Evolutionary conservation across 805 yeast species (phyloP), one percentile per base, ranked within the genome.

Genomic region (Wickerhamiella sergipiensis): DNA sequence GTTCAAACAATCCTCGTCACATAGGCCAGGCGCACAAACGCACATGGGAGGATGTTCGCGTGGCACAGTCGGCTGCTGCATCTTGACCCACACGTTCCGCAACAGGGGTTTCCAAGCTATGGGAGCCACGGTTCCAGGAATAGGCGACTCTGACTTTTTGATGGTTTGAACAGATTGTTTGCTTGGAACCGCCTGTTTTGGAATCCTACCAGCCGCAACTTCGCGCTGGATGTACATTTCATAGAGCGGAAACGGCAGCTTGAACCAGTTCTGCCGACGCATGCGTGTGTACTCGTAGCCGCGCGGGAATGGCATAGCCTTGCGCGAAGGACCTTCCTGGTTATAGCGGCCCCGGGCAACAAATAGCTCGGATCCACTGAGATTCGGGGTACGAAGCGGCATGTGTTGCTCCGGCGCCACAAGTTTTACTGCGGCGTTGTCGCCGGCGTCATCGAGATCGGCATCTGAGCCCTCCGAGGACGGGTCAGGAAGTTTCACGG

Each of bases 1-100:
- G 53, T 71, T 71, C 33, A 60, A 53, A 53, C 74, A 70, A 17
- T 56, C 51, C 5, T 63, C 67, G 3, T 58, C 73, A 55, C 75
- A 71, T 9, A 17, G n/a, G 15, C 47, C 47, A 6, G 47, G 47
- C 24, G 15, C 39, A 12, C 47, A 45, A 10, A 29, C 39, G 18
- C 47, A 45, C 24, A 17, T n/a, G 13, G 47, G 22, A 36, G 18
- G n/a, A 29, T 45, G 43, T 15, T 40, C 43, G n/a, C 24, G 24
- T 15, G 43, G 24, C n/a, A 19, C 17, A 5, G 46, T 3, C 3
- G 46, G 46, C 29, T 22, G 46, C 18, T 24, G 23, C 33, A 43
- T 23, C 15, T 43, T 43, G 12, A 43, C 46, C 29, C 24, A 43
- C 29, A 23, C 33, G 46, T 43, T 43, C 10, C 31, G 17, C 7